phyloP scores from a whole-genome alignment of 768 basidiomycete genomes.

The Udeniomyces megalosporus region DNA sequence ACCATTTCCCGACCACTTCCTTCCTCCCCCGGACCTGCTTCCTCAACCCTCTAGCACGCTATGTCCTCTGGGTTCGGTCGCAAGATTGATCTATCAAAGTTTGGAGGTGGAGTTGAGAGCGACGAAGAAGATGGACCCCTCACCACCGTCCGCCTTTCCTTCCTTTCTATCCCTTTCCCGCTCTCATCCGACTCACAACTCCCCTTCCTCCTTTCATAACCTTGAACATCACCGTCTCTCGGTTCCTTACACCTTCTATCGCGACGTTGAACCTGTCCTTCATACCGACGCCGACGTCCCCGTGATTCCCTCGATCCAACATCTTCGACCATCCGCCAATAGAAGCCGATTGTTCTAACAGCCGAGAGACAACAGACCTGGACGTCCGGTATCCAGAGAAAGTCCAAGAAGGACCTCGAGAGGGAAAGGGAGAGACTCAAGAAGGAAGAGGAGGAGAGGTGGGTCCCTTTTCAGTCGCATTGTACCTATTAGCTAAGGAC shows the following conservation, averaged over 20 bases:
- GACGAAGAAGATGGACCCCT: conserved; percentile 19
- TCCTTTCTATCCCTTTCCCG: not conserved
- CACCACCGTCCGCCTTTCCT: conserved; percentile 21
- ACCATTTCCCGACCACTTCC: no score
- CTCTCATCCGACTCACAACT: not conserved
- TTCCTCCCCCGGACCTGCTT: no score
- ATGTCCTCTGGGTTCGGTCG: conserved; percentile 22
- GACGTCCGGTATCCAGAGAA: conserved; percentile 62
- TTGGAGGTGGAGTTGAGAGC: conserved; percentile 19
- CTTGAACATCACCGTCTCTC: no score
- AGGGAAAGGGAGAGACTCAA: conserved; percentile 83
- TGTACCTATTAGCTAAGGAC: not conserved
- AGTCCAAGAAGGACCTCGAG: conserved; percentile 83
- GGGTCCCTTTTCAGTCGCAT: conserved; percentile 5
- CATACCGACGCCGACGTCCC: not conserved
- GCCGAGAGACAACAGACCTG: conserved; percentile 74
- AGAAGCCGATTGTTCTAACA: conserved; percentile 35
- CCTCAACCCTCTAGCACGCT: no score
- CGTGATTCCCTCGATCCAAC: not conserved
- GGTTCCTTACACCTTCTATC: not conserved
- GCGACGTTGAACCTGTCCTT: not conserved
- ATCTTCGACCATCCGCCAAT: not conserved
- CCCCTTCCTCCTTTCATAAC: not conserved
- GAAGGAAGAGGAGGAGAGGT: conserved; percentile 35
- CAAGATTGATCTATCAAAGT: conserved; percentile 26